phyloP scores from a whole-genome alignment of 805 yeast genomes.

The Monosporozyma siamensis region DNA sequence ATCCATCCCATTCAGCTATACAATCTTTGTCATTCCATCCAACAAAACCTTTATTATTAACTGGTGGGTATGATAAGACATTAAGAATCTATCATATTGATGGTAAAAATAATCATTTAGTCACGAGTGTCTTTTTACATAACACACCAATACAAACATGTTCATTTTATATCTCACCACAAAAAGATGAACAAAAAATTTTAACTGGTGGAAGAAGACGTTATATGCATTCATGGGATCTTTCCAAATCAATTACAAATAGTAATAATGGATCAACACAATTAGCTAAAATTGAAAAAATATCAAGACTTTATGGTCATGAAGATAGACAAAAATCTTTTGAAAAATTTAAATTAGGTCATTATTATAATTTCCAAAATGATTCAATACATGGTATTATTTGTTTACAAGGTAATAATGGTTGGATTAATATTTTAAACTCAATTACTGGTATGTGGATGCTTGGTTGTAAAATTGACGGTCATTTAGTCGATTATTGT shows the following conservation, averaged over 20 bases:
- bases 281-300: slow-evolving; percentile 55
- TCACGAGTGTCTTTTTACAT: slow-evolving; percentile 70
- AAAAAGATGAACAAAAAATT: slow-evolving; percentile 37
- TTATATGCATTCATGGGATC: slow-evolving; percentile 88
- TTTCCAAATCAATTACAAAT: slow-evolving; percentile 42
- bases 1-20: slow-evolving; percentile 67
- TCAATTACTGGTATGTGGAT: slow-evolving; percentile 80
- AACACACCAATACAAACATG: slow-evolving; percentile 78
- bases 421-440: slow-evolving; percentile 80
- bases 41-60: slow-evolving; percentile 59
- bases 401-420: slow-evolving; percentile 74
- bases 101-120: slow-evolving; percentile 72
- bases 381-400: slow-evolving; percentile 48
- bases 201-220: slow-evolving; percentile 87
- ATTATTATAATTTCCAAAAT: slow-evolving; percentile 17
- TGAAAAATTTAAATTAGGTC: slow-evolving; percentile 75
- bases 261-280: slow-evolving; percentile 9
- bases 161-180: slow-evolving; percentile 20
- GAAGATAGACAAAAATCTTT: slow-evolving; percentile 75
- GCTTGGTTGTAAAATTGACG: slow-evolving; percentile 82
- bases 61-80: slow-evolving; percentile 90
- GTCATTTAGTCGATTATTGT: slow-evolving; percentile 66
- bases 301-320: slow-evolving; percentile 86
- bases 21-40: slow-evolving; percentile 83
- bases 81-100: slow-evolving; percentile 82